Percentiles rank a stretch among this genome's conserved stretches.
Conservation (phyloP, 495 filamentous ascomycete genomes). For the Hypoxylon fuscum region DNA sequence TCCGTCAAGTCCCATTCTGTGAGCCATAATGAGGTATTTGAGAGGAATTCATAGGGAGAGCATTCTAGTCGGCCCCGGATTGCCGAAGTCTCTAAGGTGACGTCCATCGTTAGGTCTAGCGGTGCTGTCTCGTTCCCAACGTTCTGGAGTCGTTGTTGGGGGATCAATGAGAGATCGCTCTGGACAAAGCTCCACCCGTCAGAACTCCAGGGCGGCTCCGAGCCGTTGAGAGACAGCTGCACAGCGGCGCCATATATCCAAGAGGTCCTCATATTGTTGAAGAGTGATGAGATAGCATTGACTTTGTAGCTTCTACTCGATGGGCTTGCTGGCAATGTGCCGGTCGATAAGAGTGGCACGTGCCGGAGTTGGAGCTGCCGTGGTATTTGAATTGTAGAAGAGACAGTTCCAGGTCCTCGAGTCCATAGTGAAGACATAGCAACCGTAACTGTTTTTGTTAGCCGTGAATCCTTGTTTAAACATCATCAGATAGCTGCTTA, state of each 20-base stretch:
- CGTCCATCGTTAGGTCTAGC: conserved; percentile 17
- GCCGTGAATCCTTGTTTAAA: background rate
- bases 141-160: conserved; percentile 4
- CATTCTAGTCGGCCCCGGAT: conserved; percentile 47
- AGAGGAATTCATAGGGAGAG: conserved; percentile 22
- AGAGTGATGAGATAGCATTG: conserved; percentile 7
- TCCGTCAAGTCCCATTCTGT: conserved; percentile 34
- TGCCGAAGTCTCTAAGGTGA: conserved; percentile 44
- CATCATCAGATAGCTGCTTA: conserved; percentile 34
- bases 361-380: conserved; percentile 23
- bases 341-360: conserved; percentile 18
- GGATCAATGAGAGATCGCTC: conserved; percentile 20
- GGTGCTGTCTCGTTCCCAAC: background rate
- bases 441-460: conserved; percentile 43
- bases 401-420: conserved; percentile 9
- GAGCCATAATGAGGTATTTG: conserved; percentile 40
- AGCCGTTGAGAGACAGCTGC: conserved; percentile 44
- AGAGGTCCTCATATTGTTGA: conserved; percentile 19
- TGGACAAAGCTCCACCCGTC: conserved; percentile 52
- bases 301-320: background rate
- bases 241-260: conserved; percentile 48
- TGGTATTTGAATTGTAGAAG: conserved; percentile 1
- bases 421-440: conserved; percentile 52
- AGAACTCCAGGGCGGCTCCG: conserved; percentile 49
- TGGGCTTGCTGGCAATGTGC: background rate